Evolutionary conservation across 169 alveolate species (phyloP).

Genomic region (Eimeria acervulina): DNA sequence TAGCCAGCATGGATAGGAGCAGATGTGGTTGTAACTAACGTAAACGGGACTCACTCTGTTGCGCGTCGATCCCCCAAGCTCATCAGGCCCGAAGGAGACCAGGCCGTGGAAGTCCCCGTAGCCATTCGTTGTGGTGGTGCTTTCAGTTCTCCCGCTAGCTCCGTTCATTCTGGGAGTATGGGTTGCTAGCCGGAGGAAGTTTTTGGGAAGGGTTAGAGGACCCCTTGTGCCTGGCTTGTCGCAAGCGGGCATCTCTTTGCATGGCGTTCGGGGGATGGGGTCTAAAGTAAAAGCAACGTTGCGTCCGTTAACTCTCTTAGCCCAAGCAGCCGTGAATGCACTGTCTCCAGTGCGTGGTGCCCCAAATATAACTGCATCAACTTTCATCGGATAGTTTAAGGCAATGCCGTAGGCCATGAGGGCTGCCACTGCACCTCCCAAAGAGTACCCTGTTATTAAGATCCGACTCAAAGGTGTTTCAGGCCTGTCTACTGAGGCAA

Average conservation of each 20-base stretch:
- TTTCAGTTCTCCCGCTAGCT: conserved; percentile 46
- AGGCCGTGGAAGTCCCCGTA: conserved; percentile 71
- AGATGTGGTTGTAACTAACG: conserved; percentile 76
- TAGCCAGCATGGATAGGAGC: conserved; percentile 83
- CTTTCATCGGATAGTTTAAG: conserved; percentile 46
- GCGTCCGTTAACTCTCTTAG: conserved; percentile 79
- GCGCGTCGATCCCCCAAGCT: conserved; percentile 66
- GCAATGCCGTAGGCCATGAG: conserved; percentile 79
- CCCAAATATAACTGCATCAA: conserved; percentile 79
- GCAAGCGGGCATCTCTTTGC: conserved; percentile 80
- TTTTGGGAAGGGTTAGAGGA: conserved; percentile 51
- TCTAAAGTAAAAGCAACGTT: conserved; percentile 54
- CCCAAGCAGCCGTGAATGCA: conserved; percentile 73
- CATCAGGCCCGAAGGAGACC: conserved; percentile 70
- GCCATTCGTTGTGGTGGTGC: conserved; percentile 51
- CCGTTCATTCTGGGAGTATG: conserved; percentile 60
- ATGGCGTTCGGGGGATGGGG: conserved; percentile 69
- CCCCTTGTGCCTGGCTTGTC: conserved; percentile 65
- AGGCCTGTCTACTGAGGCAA: conserved; percentile 59
- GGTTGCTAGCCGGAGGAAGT: conserved; percentile 32
- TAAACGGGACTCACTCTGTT: conserved; percentile 59
- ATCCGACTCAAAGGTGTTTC: conserved; percentile 62
- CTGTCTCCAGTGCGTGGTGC: conserved; percentile 82
- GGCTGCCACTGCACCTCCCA: conserved; percentile 83
- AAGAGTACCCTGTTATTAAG: conserved; percentile 78